These are phyloP conservation scores for Sporothrix curviconia DNA, from an alignment of 2,329 filamentous ascomycete species.

Conservation along the genomic window DNA sequence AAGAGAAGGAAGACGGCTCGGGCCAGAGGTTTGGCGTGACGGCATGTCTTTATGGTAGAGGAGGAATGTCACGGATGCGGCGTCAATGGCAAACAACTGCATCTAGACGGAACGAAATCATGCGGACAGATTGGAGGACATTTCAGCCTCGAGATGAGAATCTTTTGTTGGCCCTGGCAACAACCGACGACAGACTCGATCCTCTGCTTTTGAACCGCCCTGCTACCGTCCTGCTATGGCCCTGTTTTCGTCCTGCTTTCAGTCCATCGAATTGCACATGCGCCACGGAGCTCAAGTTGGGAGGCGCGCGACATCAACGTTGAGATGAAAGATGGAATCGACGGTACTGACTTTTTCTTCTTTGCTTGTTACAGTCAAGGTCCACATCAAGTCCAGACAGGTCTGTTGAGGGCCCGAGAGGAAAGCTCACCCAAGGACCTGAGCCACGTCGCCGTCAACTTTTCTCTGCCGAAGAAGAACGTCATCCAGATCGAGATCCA, in stretches of 20 bases:
- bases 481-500: constrained; percentile 96
- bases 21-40: too few species aligned
- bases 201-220: background rate
- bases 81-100: too few species aligned
- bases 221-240: too few species aligned
- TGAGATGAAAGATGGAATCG: too few species aligned
- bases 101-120: background rate
- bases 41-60: too few species aligned
- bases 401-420: constrained; percentile 96
- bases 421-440: constrained; percentile 96
- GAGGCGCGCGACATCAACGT: too few species aligned
- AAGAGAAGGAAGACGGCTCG: too few species aligned
- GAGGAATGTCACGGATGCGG: too few species aligned
- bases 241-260: too few species aligned
- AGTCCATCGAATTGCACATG: too few species aligned
- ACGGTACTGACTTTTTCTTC: constrained; percentile 23
- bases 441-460: constrained; percentile 92
- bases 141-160: background rate
- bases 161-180: background rate
- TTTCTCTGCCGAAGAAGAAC: constrained; percentile 79
- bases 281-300: too few species aligned
- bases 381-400: constrained; percentile 92
- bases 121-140: background rate
- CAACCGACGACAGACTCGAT: background rate
- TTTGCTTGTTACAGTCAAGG: constrained; percentile 66